Evolutionary conservation across 495 filamentous ascomycete species (phyloP).

Genomic region (Hyaloscypha hepaticicola): DNA sequence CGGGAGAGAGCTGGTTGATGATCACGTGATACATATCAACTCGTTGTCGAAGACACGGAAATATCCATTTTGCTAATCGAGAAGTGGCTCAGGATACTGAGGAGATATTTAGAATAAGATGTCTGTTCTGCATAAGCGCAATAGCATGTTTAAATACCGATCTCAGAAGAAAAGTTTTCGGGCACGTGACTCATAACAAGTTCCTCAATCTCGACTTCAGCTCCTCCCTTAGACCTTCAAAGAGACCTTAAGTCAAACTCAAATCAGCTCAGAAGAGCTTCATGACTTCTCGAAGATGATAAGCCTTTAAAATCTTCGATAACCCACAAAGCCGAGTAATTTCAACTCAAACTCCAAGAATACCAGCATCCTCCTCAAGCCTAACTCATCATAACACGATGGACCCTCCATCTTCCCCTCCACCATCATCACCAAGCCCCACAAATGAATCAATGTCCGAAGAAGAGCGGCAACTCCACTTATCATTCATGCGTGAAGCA

Average conservation of each 20-base stretch:
- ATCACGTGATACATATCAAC: no score
- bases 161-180: not conserved
- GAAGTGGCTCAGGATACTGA: no score
- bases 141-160: no score
- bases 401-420: not conserved
- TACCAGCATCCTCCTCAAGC: not conserved
- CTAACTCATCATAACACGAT: not conserved
- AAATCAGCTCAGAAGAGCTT: no score
- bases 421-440: not conserved
- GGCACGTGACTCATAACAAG: not conserved
- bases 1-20: no score
- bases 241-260: not conserved
- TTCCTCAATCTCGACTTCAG: no score
- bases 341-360: not conserved
- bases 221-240: no score
- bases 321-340: not conserved
- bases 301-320: not conserved
- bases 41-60: no score
- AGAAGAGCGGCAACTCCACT: slow-evolving; percentile 39
- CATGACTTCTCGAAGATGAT: not conserved
- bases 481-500: slow-evolving; percentile 68
- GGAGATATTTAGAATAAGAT: no score
- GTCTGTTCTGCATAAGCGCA: no score
- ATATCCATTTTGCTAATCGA: no score
- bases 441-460: not conserved